Percentiles rank a stretch among this genome's conserved stretches.
Evolutionary conservation across 108 stramenopile genomes (phyloP).

Genomic region (Mediolabrus comicus): DNA sequence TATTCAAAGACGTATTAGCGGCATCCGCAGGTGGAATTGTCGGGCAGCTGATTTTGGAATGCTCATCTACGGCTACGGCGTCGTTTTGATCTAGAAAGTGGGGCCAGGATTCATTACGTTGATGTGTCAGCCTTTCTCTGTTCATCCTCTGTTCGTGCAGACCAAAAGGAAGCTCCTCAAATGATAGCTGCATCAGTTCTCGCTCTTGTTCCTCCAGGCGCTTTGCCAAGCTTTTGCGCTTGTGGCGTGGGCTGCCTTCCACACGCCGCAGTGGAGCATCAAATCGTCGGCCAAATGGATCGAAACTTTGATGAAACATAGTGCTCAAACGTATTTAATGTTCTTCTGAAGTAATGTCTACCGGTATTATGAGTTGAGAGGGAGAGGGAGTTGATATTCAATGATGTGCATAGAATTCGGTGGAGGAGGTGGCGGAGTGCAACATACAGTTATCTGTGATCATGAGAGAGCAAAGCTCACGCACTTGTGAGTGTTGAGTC

Average conservation of each 20-base stretch:
- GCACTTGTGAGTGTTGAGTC: not conserved
- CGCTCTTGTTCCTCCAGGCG: not conserved
- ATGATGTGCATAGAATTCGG: not conserved
- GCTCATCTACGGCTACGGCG: too few relatives aligned
- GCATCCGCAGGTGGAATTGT: too few relatives aligned
- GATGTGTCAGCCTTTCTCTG: not conserved
- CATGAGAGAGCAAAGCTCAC: not conserved
- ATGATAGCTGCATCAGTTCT: not conserved
- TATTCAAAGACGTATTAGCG: not conserved
- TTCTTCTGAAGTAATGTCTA: not conserved
- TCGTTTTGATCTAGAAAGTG: not conserved
- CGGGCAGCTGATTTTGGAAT: too few relatives aligned
- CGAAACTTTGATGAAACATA: not conserved
- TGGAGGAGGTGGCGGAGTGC: too few relatives aligned
- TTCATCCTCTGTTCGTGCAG: not conserved
- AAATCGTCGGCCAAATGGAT: not conserved
- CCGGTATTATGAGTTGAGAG: too few relatives aligned
- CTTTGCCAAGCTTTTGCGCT: not conserved
- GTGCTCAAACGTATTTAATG: not conserved
- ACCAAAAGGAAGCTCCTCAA: not conserved
- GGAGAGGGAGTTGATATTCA: too few relatives aligned
- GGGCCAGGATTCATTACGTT: not conserved
- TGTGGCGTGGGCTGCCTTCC: not conserved
- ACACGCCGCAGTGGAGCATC: not conserved
- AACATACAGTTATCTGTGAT: too few relatives aligned